A percentile compares a stretch with the other conserved stretches of the same genome.
Evolutionary conservation across 176 grass and related monocot genomes (phyloP).

Genomic region (Avena eriantha): DNA sequence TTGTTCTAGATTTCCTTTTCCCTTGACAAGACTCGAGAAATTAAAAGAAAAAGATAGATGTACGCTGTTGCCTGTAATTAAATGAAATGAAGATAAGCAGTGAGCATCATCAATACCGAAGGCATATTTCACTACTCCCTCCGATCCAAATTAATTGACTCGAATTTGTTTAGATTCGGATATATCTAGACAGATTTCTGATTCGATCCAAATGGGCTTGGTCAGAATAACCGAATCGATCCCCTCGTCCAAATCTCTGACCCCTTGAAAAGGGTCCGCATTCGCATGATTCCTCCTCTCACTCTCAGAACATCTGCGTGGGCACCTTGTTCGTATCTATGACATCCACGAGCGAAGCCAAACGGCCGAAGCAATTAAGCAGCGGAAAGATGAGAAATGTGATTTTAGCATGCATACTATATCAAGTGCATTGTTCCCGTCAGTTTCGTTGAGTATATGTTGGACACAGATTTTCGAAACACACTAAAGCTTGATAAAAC

Average conservation of each 20-base stretch:
- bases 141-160: too few relatives aligned
- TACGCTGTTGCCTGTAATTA: not conserved
- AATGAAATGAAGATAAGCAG: not conserved
- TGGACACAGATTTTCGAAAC: too few relatives aligned
- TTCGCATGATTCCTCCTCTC: not conserved
- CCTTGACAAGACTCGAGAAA: not conserved
- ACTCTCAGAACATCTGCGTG: not conserved
- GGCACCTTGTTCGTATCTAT: not conserved
- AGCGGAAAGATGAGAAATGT: not conserved
- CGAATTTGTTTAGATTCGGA: too few relatives aligned
- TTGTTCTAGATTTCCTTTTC: not conserved
- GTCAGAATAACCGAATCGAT: constrained; percentile 23
- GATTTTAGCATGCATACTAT: too few relatives aligned
- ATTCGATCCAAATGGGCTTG: not conserved
- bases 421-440: too few relatives aligned
- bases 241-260: not conserved
- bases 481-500: too few relatives aligned
- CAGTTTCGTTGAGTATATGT: too few relatives aligned
- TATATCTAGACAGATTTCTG: too few relatives aligned
- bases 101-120: not conserved
- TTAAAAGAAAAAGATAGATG: not conserved
- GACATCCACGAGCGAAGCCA: not conserved
- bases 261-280: not conserved
- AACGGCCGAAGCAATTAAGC: not conserved
- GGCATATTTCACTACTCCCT: too few relatives aligned